Base-by-base conservation (phyloP, 1,139 yeast species). In the Petasospora fabianii region DNA sequence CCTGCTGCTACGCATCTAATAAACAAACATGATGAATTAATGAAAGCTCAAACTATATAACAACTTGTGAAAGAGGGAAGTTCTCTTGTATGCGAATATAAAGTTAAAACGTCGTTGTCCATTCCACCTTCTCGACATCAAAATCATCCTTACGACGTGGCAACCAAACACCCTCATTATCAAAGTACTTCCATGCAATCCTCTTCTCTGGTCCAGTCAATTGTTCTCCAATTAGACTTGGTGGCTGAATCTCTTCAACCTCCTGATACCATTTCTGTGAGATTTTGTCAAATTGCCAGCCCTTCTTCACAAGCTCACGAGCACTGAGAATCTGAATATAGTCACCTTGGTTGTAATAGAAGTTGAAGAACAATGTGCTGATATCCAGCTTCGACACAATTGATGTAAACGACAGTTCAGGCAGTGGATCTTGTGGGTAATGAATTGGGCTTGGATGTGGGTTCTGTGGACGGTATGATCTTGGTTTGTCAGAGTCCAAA, bases 391-490 rank as follows among this genome's bases (percentile, higher is more conserved):
- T 86, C 26, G 74, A 69, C 67, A 87, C 73, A 30, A 86, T 64
- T 64, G 67, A 54, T 1, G 52, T 30, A 34, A 47, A 53, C 1
- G 39, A 37, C n/a, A 53, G 30, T 34, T 54, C 59, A 9, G 54
- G 50, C 4, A 48, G 34, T 32, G 96, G 96, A 51, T 87, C 96
- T 58, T 82, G 92, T 4, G 99, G 98, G 64, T 88, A 92, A 61
- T 83, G 87, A 17, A 86, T 76, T 34, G 94, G 86, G 5, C 96
- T 86, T 13, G 97, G 96, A 58, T 84, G 95, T 36, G 95, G 95
- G 50, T 80, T 78, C 17, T 66, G 64, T n/a, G 96, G 95, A 47
- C 73, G 77, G 60, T 90, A 90, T 48, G 77, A 77, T 47, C 81
- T 73, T 21, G 97, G 97, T 49, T 77, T 79, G 54, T 92, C 97